Evolutionary conservation across 2,329 filamentous ascomycete genomes (phyloP), one percentile per base, ranked within the genome.

Genomic region (Monosporascus ibericus): DNA sequence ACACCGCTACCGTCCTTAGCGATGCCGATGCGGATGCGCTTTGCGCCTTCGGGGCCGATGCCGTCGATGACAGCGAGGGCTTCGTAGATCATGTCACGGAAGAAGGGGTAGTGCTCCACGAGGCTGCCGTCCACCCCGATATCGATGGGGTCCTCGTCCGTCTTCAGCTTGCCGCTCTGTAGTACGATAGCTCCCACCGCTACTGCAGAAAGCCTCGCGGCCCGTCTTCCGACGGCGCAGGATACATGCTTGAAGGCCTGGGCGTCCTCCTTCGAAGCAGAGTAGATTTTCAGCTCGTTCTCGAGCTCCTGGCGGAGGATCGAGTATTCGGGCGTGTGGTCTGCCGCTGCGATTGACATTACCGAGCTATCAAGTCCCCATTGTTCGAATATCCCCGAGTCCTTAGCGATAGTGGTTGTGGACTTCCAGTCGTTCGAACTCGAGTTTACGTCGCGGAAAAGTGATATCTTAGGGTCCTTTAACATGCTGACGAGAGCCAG

Each of bases 1-100:
- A 96, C 89, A 57, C 90, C 94, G 58, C 88, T 94, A 47, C 94
- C 94, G 68, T 99, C 94, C 78, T 96, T 96, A 56, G 94, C 94
- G 65, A 97, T 94, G 22, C 92, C 94, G 64, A 99, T 96, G 52
- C 90, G 81, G 59, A 99, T 88, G 72, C 85, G 88, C 73, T 88
- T 87, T 59, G 95, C 91, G 11, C 92, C 91, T 52, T 80, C 75
- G 46, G 77, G 73, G 5, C 92, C 92, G 62, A 97, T 88, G 55
- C 87, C 84, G 17, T 90, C 80, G 50, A 96, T 84, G 52, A 82
- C 84, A 48, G 84, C 75, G 54, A 97, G 77, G 6, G 89, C 89
- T 66, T 95, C 88, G 56, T 92, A 82, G 57, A 97, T 87, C 75
- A 94, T 88, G 52, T 88, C 86, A 59, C 94, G 85, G 73, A 96